Evolutionary conservation across 2,329 filamentous ascomycete species (phyloP).

Genomic region (Penicillium occitanis): DNA sequence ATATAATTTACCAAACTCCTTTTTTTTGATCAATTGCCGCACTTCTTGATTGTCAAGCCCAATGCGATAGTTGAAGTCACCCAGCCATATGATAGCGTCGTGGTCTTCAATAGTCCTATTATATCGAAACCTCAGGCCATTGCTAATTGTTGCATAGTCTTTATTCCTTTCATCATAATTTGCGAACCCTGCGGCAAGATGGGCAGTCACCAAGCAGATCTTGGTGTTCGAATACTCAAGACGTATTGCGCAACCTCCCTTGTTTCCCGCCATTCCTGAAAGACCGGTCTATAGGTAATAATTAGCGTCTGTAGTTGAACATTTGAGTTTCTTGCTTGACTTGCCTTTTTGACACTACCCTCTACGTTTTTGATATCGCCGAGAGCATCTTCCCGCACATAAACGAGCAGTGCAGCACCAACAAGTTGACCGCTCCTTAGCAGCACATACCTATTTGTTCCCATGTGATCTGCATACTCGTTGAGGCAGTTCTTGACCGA

Average conservation of each 20-base stretch:
- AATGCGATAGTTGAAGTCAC: constrained; percentile 98
- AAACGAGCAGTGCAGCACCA: constrained; percentile 87
- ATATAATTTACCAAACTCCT: constrained; percentile 76
- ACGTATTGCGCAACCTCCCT: constrained; percentile 93
- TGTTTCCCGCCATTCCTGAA: constrained; percentile 97
- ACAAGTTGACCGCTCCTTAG: constrained; percentile 91
- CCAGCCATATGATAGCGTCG: constrained; percentile 87
- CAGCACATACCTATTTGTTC: constrained; percentile 79
- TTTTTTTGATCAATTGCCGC: constrained; percentile 68
- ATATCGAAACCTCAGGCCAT: constrained; percentile 84
- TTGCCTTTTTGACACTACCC: constrained; percentile 83
- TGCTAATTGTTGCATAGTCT: constrained; percentile 85
- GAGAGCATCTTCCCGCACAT: constrained; percentile 76
- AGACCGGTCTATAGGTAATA: constrained; percentile 65
- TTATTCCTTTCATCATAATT: constrained; percentile 96
- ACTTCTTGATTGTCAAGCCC: constrained; percentile 77
- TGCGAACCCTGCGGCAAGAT: constrained; percentile 90
- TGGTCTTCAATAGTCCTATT: constrained; percentile 92
- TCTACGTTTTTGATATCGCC: constrained; percentile 93
- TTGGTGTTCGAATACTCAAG: constrained; percentile 92
- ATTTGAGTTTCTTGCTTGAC: constrained; percentile 4
- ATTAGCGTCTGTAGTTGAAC: not conserved
- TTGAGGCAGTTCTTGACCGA: constrained; percentile 79
- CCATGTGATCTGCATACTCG: constrained; percentile 61
- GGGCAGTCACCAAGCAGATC: constrained; percentile 92